Evolutionary conservation across 768 basidiomycete genomes (phyloP), one percentile per base, ranked within the genome.

Genomic region (Clitopilus hobsonii): DNA sequence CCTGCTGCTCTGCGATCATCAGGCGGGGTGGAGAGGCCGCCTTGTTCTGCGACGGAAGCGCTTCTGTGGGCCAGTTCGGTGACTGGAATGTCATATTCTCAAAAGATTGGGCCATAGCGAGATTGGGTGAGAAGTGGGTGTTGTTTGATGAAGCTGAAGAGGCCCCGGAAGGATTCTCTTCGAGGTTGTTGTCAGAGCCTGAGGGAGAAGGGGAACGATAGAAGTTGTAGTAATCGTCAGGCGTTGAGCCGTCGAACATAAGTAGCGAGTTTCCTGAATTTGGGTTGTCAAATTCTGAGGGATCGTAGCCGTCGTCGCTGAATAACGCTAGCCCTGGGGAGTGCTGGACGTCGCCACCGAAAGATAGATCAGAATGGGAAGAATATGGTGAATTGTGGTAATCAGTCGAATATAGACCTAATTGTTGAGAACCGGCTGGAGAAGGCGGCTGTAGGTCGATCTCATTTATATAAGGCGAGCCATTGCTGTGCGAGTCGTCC

Each of bases 371-470:
- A 3, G 87, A 88, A 60, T 82, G 75, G 52, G 68, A 74, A 5
- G 86, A 88, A 67, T 77, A 89, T 7, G 88, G 88, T 0, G 87
- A 89, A 69, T 84, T 82, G 63, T 84, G 79, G 73, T 85, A 85
- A 5, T 85, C 87, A 53, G 80, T 80, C 14, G 28, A 52, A 58
- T 56, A 65, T 27, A 64, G 52, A 30, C 60, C 62, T 22, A 67
- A 58, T 23, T 58, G 54, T 30, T 61, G 58, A 18, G 56, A 51
- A 16, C 56, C 58, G n/a, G 41, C 22, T n/a, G 68, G 67, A 6
- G 65, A 67, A 10, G 62, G 65, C 0, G 65, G 61, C 41, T 61
- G 63, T n/a, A 63, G 58, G 14, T 65, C 69, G 16, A 65, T 59
- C 3, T 65, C 66, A 54, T 62, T 67, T 67, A 70, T 69, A 66